These are phyloP conservation scores for Exophiala phaeomuriformis DNA, from an alignment of 2,329 filamentous ascomycete genomes.

Conservation along the genomic window DNA sequence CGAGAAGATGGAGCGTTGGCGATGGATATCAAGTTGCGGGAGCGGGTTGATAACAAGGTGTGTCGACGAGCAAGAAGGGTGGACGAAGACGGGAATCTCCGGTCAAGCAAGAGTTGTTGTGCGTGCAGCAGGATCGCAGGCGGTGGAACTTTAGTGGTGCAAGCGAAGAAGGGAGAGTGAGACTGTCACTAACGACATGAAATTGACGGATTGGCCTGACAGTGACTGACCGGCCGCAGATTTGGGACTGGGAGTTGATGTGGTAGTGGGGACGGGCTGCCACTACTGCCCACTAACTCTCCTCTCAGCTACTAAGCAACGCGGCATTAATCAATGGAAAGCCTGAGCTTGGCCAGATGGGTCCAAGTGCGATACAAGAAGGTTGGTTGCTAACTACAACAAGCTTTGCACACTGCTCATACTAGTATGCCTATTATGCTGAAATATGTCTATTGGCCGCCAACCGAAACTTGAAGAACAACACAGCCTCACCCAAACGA, in stretches of 20 bases:
- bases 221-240: conserved; percentile 9
- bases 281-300: no score
- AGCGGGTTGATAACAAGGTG: conserved; percentile 11
- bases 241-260: conserved; percentile 5
- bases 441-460: no score
- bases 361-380: not conserved
- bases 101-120: conserved; percentile 6
- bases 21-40: conserved; percentile 2
- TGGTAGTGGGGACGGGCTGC: not conserved
- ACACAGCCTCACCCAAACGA: no score
- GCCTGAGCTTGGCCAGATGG: conserved; percentile 1
- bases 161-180: not conserved
- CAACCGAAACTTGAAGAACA: no score
- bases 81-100: conserved; percentile 7
- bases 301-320: no score
- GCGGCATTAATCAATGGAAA: conserved; percentile 2
- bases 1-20: conserved; percentile 6
- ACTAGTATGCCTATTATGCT: no score
- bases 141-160: conserved; percentile 1
- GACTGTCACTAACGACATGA: not conserved
- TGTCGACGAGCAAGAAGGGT: conserved; percentile 2
- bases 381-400: no score
- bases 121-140: conserved; percentile 5
- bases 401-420: no score
- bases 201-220: not conserved